Conservation (phyloP, 2,329 filamentous ascomycete genomes). For the Knufia petricola region DNA sequence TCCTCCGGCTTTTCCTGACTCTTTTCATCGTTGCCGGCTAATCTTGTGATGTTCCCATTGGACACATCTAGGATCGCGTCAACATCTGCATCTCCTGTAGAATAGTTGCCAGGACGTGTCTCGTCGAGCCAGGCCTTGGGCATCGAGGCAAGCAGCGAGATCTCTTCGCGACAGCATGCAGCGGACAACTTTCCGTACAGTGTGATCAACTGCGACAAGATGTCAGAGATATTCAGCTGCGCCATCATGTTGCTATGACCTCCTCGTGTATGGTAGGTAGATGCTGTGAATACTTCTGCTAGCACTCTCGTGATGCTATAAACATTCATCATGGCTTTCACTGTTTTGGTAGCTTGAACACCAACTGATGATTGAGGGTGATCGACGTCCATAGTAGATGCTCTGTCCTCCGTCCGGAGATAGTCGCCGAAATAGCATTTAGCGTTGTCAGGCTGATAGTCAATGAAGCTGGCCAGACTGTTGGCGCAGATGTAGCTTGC, state of each 20-base stretch:
- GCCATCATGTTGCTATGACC: slow-evolving; percentile 56
- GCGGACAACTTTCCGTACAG: slow-evolving; percentile 69
- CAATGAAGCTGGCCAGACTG: slow-evolving; percentile 54
- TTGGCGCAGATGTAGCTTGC: slow-evolving; percentile 57
- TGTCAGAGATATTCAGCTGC: slow-evolving; percentile 72
- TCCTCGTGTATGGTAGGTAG: slow-evolving; percentile 55
- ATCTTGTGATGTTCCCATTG: slow-evolving; percentile 10
- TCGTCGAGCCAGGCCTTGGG: slow-evolving; percentile 50
- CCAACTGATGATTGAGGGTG: slow-evolving; percentile 30
- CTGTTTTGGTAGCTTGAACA: slow-evolving; percentile 60
- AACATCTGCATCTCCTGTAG: slow-evolving; percentile 32
- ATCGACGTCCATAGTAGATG: slow-evolving; percentile 10
- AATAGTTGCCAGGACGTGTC: slow-evolving; percentile 33
- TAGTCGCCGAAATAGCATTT: slow-evolving; percentile 59
- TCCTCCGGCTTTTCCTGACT: slow-evolving; percentile 24
- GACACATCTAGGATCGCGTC: slow-evolving; percentile 27
- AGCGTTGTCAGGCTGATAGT: slow-evolving; percentile 39
- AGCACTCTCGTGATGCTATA: slow-evolving; percentile 69
- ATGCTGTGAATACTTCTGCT: slow-evolving; percentile 59
- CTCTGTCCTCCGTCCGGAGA: slow-evolving; percentile 29
- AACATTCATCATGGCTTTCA: slow-evolving; percentile 67
- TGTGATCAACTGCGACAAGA: slow-evolving; percentile 64
- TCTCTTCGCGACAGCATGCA: slow-evolving; percentile 76
- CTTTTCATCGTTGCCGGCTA: slow-evolving; percentile 18
- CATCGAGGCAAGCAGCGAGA: slow-evolving; percentile 61